Base-by-base conservation (phyloP, 108 stramenopile genomes). In the Fragilariopsis cylindrus region DNA sequence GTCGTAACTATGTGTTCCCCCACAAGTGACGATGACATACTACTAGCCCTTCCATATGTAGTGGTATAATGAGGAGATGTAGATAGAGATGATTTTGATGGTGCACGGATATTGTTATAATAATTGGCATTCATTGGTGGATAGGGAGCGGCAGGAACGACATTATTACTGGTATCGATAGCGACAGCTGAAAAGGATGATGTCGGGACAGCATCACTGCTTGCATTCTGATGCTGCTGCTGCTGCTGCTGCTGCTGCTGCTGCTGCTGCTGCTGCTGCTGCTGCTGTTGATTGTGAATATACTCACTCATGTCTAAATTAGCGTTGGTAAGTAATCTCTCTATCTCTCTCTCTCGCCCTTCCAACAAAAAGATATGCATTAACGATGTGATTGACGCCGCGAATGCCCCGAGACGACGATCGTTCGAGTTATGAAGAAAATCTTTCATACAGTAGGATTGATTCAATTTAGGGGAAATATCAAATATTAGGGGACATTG, bases 61-160 rank as follows among this genome's bases (percentile, higher is more conserved):
- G 67, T 48, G 15, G 65, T 48, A 65, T 84, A 80, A 19, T 80
- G 75, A 7, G 76, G 83, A 65, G 69, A 73, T 3, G 73, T 66
- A 5, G 76, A 71, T 13, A 80, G 44, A 15, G 79, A 70, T 16
- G 79, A 79, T 47, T 72, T 73, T 3, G 62, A 63, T 11, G 62
- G 62, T 45, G 43, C 62, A 3, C 43, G 7, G 13, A 44, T 16
- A n/a, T 11, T 42, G 3, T n/a, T 40, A 9, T 13, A 9, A 13
- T 52, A 52, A 52, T 52, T 13, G 13, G 9, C 13, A 15, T 63
- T 63, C 62, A 63, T 44, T 16, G 62, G 62, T 41, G 62, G 62
- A 63, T 63, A 63, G 15, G 62, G 62, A 40, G 62, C 62, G 39
- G 7, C 43, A 12, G 60, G 60, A 62, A 62, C 39, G 9, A n/a